Base-by-base conservation (phyloP, 306 rosid genomes). In the Cucurbita pepo region DNA sequence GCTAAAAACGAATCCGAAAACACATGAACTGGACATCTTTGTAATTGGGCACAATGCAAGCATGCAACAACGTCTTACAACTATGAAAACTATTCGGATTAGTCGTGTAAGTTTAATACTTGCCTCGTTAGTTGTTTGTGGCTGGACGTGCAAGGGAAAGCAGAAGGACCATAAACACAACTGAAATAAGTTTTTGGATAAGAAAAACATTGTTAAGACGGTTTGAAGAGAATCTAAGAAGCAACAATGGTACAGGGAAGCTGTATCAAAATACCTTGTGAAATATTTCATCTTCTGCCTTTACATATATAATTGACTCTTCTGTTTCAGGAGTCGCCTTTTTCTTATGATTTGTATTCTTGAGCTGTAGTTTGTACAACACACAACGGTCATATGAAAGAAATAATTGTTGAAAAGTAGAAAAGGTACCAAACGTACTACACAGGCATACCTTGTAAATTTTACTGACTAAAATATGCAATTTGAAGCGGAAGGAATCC, bases 251-350 rank as follows among this genome's bases (percentile, higher is more conserved):
- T 37, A 44, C 13, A 59, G 4, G 10, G 52, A 25, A 9, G 13
- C 15, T 55, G 21, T 38, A 71, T 51, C 77, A 51, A 70, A 79
- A 60, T 85, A 91, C 97, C 99, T 86, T 79, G 65, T 85, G 95
- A 72, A 91, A 86, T 69, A 94, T 74, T 75, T 94, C 95, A 77
- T 94, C 97, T 85, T 94, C 97, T 3, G 87, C 86, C 82, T 94
- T 94, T 59, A 82, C 30, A 77, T 91, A 94, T 59, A 87, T 78
- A 60, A 80, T 77, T 8, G 74, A 77, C 79, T 83, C 88, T 0
- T 84, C 90, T 18, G 21, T 64, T n/a, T 71, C 83, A 56, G 36
- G 52, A 70, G 56, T 75, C 38, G 5, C 34, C 51, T 80, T 84
- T 73, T 80, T 79, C 76, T 82, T 88, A 69, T 44, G 80, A 66